Base-by-base conservation (phyloP, 371 early-diverging fungal genomes). In the Syncephalastrum monosporum region DNA sequence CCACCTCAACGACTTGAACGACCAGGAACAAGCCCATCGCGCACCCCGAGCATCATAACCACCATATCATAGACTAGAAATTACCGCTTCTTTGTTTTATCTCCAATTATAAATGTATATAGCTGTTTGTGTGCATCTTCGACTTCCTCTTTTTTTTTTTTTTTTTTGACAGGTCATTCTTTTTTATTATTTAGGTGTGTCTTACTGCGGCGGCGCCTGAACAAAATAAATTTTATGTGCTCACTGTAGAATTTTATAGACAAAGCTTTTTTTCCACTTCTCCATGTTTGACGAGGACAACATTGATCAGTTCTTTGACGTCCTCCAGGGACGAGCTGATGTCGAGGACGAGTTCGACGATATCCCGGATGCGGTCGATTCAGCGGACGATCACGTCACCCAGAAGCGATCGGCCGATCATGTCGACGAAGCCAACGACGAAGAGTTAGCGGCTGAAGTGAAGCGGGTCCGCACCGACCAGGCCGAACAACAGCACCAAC, bases 1-100 rank as follows among this genome's bases (percentile, higher is more conserved):
- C 8, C 75, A 79, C 16, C 47, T 86, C 48, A 78, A 81, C 16
- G 80, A 81, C 41, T 43, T 81, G 52, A 59, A 59, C 25, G 64
- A 67, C 25, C 61, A 69, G 47, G 79, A 80, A 10, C 38, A 33
- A 12, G 10, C 2, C 8, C 38, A 33, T 33, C 38, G 38, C 38
- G 2, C 10, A 6, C 2, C 38, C 38, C 38, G 38, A 29, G 4
- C 29, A 33, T 33, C 38, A 5, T 33, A 33, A 33, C 0, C 12
- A 33, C 8, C 38, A 33, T 33, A 33, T 12, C 7, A 33, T 33
- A 33, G 38, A 33, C 3, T 33, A 33, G 38, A 33, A 33, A 0
- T 2, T 1, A 4, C 29, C 38, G 38, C 38, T 33, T 33, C 12
- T 33, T 12, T 33, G 6, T 29, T 29, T 6, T 29, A 0, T 3